Evolutionary conservation across 2,329 filamentous ascomycete genomes (phyloP).

Genomic region (Chrysoporthe austroafricana): DNA sequence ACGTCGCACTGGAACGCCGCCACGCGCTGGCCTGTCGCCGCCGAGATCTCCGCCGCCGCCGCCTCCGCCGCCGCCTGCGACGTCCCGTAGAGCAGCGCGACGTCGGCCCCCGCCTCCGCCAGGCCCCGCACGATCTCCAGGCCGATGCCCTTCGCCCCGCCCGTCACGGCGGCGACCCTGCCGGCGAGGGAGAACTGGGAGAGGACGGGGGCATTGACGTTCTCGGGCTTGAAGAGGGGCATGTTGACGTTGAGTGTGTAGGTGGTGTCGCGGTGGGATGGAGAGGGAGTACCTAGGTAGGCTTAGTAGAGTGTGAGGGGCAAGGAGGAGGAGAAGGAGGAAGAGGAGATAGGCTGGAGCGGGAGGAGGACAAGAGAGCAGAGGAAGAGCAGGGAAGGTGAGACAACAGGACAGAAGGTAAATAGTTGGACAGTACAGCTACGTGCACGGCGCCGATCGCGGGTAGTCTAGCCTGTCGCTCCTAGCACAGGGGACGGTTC

Average conservation of each 20-base stretch:
- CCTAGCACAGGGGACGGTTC: too few relatives aligned
- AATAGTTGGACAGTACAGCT: not conserved
- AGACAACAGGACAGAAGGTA: not conserved
- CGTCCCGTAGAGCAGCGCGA: conserved; percentile 19
- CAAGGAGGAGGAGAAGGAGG: not conserved
- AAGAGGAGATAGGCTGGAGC: not conserved
- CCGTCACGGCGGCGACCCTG: conserved; percentile 49
- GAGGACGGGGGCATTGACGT: conserved; percentile 23
- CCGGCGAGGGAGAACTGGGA: conserved; percentile 50
- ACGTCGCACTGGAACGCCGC: conserved; percentile 12
- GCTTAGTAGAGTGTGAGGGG: not conserved
- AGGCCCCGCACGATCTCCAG: conserved; percentile 24
- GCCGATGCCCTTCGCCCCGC: conserved; percentile 46
- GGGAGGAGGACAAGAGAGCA: not conserved
- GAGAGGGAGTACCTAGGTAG: not conserved
- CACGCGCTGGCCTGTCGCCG: conserved; percentile 17
- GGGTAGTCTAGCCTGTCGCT: not conserved
- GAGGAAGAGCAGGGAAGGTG: not conserved
- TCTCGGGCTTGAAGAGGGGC: conserved; percentile 32
- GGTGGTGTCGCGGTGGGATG: not conserved
- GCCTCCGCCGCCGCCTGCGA: conserved; percentile 13
- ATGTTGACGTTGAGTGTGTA: conserved; percentile 36
- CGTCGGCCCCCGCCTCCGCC: conserved; percentile 24
- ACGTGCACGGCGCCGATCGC: not conserved
- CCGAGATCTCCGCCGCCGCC: conserved; percentile 9